These are phyloP conservation scores for Lactarius sanguifluus DNA, from an alignment of 768 basidiomycete species.

Conservation along the genomic window DNA sequence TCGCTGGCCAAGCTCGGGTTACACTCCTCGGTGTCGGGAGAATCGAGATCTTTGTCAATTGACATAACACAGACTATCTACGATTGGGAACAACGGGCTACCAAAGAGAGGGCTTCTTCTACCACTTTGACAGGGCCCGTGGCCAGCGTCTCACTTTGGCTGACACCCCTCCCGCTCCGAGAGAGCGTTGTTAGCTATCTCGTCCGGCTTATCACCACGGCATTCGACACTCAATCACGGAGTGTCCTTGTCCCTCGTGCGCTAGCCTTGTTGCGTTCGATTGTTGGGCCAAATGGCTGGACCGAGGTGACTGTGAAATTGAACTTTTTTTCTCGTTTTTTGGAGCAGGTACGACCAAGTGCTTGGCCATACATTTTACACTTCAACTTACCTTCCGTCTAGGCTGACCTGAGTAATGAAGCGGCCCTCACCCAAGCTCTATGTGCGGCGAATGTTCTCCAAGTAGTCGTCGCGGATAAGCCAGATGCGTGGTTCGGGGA, in stretches of 20 bases:
- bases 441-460: slow-evolving; percentile 84
- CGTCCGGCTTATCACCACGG: slow-evolving; percentile 80
- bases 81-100: slow-evolving; percentile 83
- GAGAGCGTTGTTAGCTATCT: slow-evolving; percentile 95
- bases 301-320: slow-evolving; percentile 89
- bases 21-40: slow-evolving; percentile 62
- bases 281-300: slow-evolving; percentile 85
- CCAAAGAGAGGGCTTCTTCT: slow-evolving; percentile 25
- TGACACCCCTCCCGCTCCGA: slow-evolving; percentile 73
- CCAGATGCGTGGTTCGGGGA: slow-evolving; percentile 75
- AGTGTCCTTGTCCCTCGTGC: slow-evolving; percentile 58
- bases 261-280: slow-evolving; percentile 64
- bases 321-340: slow-evolving; percentile 80
- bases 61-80: slow-evolving; percentile 92
- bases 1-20: slow-evolving; percentile 88
- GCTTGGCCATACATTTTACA: background rate
- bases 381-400: slow-evolving; percentile 5
- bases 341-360: slow-evolving; percentile 66
- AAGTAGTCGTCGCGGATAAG: slow-evolving; percentile 81
- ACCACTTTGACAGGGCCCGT: slow-evolving; percentile 9
- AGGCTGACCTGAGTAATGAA: slow-evolving; percentile 77
- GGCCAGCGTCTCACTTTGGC: slow-evolving; percentile 46
- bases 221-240: slow-evolving; percentile 51
- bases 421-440: slow-evolving; percentile 64
- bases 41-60: slow-evolving; percentile 83